Conservation (phyloP, 2,329 filamentous ascomycete species). For the Rutstroemia sp. region DNA sequence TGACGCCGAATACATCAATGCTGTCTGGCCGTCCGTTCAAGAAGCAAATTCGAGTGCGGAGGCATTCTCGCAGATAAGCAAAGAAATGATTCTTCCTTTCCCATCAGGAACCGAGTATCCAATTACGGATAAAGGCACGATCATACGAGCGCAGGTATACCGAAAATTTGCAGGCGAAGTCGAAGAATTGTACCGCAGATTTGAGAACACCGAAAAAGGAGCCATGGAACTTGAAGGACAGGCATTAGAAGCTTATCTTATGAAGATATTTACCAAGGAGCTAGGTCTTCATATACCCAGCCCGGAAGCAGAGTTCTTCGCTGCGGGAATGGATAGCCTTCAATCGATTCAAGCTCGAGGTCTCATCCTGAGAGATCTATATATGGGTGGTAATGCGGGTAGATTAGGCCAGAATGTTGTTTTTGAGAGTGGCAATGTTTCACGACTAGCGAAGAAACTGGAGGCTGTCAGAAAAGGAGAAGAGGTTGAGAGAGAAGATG, state of each 20-base stretch:
- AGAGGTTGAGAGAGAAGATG: slow-evolving; percentile 21
- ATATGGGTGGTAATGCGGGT: slow-evolving; percentile 34
- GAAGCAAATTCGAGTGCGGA: slow-evolving; percentile 42
- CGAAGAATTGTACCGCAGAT: slow-evolving; percentile 30
- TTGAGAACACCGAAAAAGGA: slow-evolving; percentile 18
- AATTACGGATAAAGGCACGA: slow-evolving; percentile 44
- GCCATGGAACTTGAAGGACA: slow-evolving; percentile 16
- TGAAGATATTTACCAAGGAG: slow-evolving; percentile 16
- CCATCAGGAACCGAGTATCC: slow-evolving; percentile 35
- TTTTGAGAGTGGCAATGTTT: slow-evolving; percentile 47
- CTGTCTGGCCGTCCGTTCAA: slow-evolving; percentile 42
- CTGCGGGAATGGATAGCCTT: slow-evolving; percentile 48
- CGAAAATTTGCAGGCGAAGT: slow-evolving; percentile 36
- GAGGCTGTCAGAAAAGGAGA: slow-evolving; percentile 29
- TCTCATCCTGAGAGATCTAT: slow-evolving; percentile 41
- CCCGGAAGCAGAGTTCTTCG: slow-evolving; percentile 45
- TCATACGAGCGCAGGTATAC: slow-evolving; percentile 44
- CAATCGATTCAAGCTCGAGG: slow-evolving; percentile 48
- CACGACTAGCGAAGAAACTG: slow-evolving; percentile 38
- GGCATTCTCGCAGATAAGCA: slow-evolving; percentile 43
- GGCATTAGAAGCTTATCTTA: slow-evolving; percentile 28
- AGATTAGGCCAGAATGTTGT: slow-evolving; percentile 47
- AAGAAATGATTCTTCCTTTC: slow-evolving; percentile 44
- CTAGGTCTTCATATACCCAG: slow-evolving; percentile 3
- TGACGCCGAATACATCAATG: slow-evolving; percentile 38